Evolutionary conservation across 495 filamentous ascomycete species (phyloP).

Genomic region (Xylaria cubensis): DNA sequence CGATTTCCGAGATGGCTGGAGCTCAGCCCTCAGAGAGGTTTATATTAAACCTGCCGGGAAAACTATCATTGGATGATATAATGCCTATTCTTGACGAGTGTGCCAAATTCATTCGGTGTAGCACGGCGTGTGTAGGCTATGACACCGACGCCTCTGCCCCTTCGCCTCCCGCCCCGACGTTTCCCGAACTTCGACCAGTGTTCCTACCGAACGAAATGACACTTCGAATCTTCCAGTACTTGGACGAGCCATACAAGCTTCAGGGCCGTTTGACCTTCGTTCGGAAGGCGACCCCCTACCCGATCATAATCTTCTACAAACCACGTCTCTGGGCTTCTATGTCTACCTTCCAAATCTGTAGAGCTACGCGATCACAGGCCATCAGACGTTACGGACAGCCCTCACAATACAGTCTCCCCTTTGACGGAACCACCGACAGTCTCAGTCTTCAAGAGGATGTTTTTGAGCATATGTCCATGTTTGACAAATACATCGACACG

Average conservation of each 20-base stretch:
- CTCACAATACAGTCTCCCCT: not conserved
- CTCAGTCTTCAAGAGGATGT: not conserved
- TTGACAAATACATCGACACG: not conserved
- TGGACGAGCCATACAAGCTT: slow-evolving; percentile 7
- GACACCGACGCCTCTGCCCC: not conserved
- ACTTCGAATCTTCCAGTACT: not conserved
- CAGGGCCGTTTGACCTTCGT: not conserved
- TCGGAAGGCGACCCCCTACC: not conserved
- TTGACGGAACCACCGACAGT: slow-evolving; percentile 9
- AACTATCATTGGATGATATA: not conserved
- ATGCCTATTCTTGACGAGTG: not conserved
- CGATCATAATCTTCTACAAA: not conserved
- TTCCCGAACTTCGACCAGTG: not conserved
- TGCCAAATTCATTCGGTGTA: not conserved
- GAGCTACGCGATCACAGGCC: not conserved
- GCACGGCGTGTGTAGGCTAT: not conserved
- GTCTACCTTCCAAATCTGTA: not conserved
- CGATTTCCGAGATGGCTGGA: not conserved
- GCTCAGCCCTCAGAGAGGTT: not conserved
- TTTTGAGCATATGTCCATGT: not conserved
- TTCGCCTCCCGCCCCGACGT: not conserved
- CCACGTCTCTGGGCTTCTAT: slow-evolving; percentile 9
- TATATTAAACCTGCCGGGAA: not conserved
- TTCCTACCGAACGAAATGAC: not conserved
- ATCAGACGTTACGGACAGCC: not conserved